Percentiles rank a stretch among this genome's conserved stretches.
These are phyloP conservation scores for Dictyostelium gargantuum DNA, from an alignment of 208 protist species.

Conservation along the genomic window DNA sequence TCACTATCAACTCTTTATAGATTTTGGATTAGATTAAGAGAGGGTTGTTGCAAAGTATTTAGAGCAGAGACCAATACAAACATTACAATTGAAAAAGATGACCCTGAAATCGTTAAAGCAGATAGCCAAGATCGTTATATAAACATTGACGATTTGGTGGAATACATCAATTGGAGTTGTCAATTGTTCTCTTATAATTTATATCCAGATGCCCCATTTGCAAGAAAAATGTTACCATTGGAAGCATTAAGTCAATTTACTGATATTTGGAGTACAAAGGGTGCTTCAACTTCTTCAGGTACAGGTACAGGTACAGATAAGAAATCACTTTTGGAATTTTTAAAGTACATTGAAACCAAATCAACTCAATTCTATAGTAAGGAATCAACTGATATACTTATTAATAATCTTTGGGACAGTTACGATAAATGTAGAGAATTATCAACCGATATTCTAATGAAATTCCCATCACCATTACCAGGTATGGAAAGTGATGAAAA, in stretches of 20 bases:
- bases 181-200: neutral
- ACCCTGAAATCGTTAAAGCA: neutral
- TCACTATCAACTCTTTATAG: slow-evolving; percentile 6
- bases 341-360: neutral
- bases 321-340: neutral
- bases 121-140: neutral
- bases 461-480: slow-evolving; percentile 46
- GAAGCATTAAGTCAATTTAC: neutral
- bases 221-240: slow-evolving; percentile 55
- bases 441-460: neutral
- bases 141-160: neutral
- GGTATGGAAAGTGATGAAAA: neutral
- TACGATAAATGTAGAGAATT: slow-evolving; percentile 53
- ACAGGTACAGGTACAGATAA: neutral
- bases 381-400: neutral
- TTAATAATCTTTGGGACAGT: slow-evolving; percentile 64
- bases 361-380: neutral
- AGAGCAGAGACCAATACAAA: neutral
- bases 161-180: slow-evolving; percentile 26
- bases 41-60: slow-evolving; percentile 25
- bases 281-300: too few species aligned
- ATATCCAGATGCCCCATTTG: slow-evolving; percentile 60
- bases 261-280: neutral
- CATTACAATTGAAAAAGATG: neutral
- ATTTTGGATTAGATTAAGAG: slow-evolving; percentile 48